These are phyloP conservation scores for Pseudogymnoascus sp. DNA, from an alignment of 2,329 filamentous ascomycete genomes.

Conservation along the genomic window DNA sequence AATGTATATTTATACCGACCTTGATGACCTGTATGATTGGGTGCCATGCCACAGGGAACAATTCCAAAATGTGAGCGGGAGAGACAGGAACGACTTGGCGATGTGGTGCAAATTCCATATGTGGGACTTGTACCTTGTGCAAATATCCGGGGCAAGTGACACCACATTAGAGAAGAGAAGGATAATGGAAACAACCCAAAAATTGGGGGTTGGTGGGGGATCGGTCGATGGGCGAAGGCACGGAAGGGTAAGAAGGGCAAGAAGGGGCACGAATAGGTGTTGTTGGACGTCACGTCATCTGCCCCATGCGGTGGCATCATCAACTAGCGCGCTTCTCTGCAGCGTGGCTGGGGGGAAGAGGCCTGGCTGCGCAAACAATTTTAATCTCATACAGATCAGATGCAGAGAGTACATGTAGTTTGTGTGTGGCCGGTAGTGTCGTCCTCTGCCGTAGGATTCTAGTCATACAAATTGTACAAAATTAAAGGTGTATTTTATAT, in stretches of 20 bases:
- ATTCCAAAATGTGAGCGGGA: not conserved
- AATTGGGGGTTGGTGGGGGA: not conserved
- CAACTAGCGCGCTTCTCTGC: not conserved
- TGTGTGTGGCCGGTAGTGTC: not conserved
- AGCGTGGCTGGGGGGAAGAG: not conserved
- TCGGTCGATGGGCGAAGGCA: not conserved
- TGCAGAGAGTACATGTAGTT: not conserved
- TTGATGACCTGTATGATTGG: not conserved
- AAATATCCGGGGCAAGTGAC: constrained; percentile 4
- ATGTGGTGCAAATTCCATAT: not conserved
- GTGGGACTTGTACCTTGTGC: not conserved
- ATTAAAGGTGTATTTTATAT: not conserved
- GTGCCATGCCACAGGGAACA: not conserved
- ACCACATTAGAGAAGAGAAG: constrained; percentile 4
- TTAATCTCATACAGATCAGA: not conserved
- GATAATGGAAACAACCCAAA: constrained; percentile 3
- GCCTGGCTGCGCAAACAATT: not conserved
- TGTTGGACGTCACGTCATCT: not conserved
- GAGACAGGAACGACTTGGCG: constrained; percentile 1
- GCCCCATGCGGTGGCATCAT: constrained; percentile 5
- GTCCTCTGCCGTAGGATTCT: not conserved
- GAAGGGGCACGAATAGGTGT: not conserved
- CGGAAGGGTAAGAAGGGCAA: not conserved
- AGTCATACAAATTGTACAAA: not conserved
- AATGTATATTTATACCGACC: not conserved